Conservation (phyloP, 1,284 basidiomycete genomes). For the Spongispora temasekensis region DNA sequence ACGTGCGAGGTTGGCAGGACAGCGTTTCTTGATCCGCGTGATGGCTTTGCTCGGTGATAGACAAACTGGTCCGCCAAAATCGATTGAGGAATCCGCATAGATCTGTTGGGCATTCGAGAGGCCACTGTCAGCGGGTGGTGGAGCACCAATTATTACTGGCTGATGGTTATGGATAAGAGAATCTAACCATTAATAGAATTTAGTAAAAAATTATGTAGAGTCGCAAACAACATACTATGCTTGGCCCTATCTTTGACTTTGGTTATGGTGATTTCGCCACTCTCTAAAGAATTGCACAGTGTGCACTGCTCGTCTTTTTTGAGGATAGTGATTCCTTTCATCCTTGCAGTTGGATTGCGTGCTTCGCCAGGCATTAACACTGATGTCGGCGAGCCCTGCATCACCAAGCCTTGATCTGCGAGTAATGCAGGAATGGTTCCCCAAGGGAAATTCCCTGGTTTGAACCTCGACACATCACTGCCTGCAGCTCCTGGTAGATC, state of each 20-base stretch:
- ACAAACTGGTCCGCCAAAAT: not conserved
- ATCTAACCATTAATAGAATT: not conserved
- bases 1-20: not conserved
- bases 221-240: not conserved
- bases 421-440: conserved; percentile 2
- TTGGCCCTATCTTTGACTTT: not conserved
- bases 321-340: conserved; percentile 8
- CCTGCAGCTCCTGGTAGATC: not conserved
- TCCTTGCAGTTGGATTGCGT: not conserved
- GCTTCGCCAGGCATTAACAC: conserved; percentile 7
- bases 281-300: not conserved
- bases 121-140: not conserved
- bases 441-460: not conserved
- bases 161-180: not conserved
- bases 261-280: not conserved
- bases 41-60: not conserved
- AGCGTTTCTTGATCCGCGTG: conserved; percentile 1
- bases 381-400: conserved; percentile 1
- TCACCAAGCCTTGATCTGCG: conserved; percentile 1
- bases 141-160: conserved; percentile 1
- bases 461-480: not conserved
- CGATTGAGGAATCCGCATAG: conserved; percentile 2
- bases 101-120: conserved; percentile 2
- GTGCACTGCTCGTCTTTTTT: not conserved
- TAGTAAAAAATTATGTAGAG: not conserved